These are phyloP conservation scores for Laburnicola sp. DNA, from an alignment of 2,329 filamentous ascomycete species.

Conservation along the genomic window DNA sequence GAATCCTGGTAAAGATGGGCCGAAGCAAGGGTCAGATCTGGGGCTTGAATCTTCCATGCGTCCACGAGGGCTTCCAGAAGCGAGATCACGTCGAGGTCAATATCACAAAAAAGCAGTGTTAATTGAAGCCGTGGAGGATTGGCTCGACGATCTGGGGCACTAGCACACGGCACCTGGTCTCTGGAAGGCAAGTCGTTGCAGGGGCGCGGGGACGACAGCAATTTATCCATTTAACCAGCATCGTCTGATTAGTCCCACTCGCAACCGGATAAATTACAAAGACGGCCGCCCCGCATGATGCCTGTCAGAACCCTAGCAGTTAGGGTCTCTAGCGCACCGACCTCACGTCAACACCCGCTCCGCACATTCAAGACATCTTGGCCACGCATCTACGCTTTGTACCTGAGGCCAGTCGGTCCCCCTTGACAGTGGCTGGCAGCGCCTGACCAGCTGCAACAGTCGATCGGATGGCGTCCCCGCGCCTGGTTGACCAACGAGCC, in stretches of 20 bases:
- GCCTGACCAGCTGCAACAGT: conserved; percentile 28
- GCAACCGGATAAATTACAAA: conserved; percentile 19
- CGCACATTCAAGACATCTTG: conserved; percentile 14
- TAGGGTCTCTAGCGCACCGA: conserved; percentile 12
- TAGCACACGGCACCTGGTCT: conserved; percentile 21
- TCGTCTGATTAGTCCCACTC: conserved; percentile 7
- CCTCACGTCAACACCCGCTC: conserved; percentile 21
- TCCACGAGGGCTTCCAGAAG: conserved; percentile 45
- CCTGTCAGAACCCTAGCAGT: conserved; percentile 10
- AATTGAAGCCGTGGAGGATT: conserved; percentile 30
- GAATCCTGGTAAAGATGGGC: conserved; percentile 32
- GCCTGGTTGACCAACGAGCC: conserved; percentile 14
- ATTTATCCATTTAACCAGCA: conserved; percentile 20
- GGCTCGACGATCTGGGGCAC: conserved; percentile 34
- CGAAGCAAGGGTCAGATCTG: conserved; percentile 39
- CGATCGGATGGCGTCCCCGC: conserved; percentile 8
- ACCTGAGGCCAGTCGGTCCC: conserved; percentile 13
- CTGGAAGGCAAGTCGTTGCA: conserved; percentile 17
- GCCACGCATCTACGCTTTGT: conserved; percentile 17
- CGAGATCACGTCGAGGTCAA: conserved; percentile 39
- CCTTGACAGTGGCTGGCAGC: conserved; percentile 30
- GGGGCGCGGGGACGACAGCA: conserved; percentile 12
- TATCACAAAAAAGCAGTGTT: conserved; percentile 37
- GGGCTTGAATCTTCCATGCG: conserved; percentile 44
- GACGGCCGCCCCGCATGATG: conserved; percentile 16